These are phyloP conservation scores for Tulasnella sp. DNA, from an alignment of 768 basidiomycete genomes.

Conservation along the genomic window DNA sequence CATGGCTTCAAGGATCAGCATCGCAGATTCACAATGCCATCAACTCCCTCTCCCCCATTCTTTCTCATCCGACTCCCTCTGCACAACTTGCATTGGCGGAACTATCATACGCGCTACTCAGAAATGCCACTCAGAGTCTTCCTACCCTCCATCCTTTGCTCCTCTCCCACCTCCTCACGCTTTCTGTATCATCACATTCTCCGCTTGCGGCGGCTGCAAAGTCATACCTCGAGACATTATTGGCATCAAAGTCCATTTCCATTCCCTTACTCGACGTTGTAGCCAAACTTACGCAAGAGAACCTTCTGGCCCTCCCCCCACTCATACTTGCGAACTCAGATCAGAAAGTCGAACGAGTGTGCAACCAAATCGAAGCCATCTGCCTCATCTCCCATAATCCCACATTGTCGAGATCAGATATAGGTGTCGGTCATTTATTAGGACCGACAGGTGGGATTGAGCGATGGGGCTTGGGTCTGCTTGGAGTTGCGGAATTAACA, in stretches of 20 bases:
- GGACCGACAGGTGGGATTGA: slow-evolving; percentile 83
- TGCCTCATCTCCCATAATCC: slow-evolving; percentile 49
- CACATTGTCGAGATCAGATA: slow-evolving; percentile 40
- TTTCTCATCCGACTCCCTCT: slow-evolving; percentile 65
- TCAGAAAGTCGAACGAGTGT: slow-evolving; percentile 64
- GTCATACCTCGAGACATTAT: slow-evolving; percentile 47
- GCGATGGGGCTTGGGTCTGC: slow-evolving; percentile 85
- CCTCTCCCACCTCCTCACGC: slow-evolving; percentile 66
- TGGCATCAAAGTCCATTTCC: slow-evolving; percentile 43
- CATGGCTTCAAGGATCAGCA: slow-evolving; percentile 79
- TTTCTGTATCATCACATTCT: slow-evolving; percentile 58
- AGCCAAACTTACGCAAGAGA: slow-evolving; percentile 59
- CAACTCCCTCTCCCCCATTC: slow-evolving; percentile 65
- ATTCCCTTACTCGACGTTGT: slow-evolving; percentile 53
- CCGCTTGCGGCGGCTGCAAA: slow-evolving; percentile 53
- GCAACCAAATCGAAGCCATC: slow-evolving; percentile 65
- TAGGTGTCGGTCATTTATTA: slow-evolving; percentile 61
- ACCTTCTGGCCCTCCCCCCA: slow-evolving; percentile 66
- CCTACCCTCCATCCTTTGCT: slow-evolving; percentile 65
- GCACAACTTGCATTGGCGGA: slow-evolving; percentile 57
- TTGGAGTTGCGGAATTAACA: slow-evolving; percentile 74
- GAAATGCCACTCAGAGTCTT: slow-evolving; percentile 56
- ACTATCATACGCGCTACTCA: slow-evolving; percentile 56
- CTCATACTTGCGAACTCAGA: slow-evolving; percentile 68
- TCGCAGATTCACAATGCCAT: slow-evolving; percentile 81